Conservation (phyloP, 768 basidiomycete genomes). For the Hydnomerulius pinastri region DNA sequence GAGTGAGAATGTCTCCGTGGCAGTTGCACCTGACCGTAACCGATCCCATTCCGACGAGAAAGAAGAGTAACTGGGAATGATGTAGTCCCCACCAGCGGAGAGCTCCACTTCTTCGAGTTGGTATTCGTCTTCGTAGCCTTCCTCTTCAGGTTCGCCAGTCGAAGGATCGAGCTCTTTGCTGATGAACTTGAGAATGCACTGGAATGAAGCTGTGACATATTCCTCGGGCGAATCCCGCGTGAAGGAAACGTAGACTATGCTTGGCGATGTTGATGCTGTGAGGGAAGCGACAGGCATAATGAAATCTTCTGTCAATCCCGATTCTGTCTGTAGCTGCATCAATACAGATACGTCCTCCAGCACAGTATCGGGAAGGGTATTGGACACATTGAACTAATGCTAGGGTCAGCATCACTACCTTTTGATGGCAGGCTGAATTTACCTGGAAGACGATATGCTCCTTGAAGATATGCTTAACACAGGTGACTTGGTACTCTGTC, state of each 20-base stretch:
- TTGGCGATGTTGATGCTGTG: constrained; percentile 70
- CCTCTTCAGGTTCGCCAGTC: constrained; percentile 93
- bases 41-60: constrained; percentile 97
- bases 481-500: constrained; percentile 96
- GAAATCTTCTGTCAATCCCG: constrained; percentile 87
- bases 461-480: constrained; percentile 95
- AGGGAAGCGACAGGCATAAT: constrained; percentile 84
- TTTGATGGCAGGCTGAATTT: constrained; percentile 21
- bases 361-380: constrained; percentile 94
- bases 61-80: constrained; percentile 90
- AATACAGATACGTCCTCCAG: constrained; percentile 92
- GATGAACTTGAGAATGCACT: constrained; percentile 89
- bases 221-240: constrained; percentile 76
- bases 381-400: constrained; percentile 90
- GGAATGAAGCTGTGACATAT: constrained; percentile 84
- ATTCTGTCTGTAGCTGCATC: constrained; percentile 81
- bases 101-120: constrained; percentile 95
- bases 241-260: constrained; percentile 91
- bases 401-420: constrained; percentile 8
- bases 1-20: constrained; percentile 92
- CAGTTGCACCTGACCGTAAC: constrained; percentile 70
- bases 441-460: constrained; percentile 98
- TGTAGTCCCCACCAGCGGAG: constrained; percentile 90
- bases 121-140: constrained; percentile 99
- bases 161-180: constrained; percentile 97